phyloP scores from a whole-genome alignment of 352 stramenopile species.

The Pythium periplocum region DNA sequence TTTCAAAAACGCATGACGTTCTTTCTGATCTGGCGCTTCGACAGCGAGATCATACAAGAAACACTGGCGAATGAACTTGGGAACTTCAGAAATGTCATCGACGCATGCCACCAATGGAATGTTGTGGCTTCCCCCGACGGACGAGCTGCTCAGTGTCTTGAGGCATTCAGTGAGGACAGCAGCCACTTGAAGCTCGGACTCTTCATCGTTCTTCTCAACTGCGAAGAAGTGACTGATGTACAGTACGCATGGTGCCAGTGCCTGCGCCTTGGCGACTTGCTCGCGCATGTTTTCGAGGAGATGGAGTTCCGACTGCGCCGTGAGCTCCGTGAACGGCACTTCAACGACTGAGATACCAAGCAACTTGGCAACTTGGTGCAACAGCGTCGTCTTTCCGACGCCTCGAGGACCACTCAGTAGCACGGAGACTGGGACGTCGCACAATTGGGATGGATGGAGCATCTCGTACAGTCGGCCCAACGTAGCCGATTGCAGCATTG shows the following conservation, averaged over 20 bases:
- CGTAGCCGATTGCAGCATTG: conserved; percentile 21
- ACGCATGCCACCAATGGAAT: conserved; percentile 74
- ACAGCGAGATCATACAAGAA: conserved; percentile 77
- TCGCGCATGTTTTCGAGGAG: conserved; percentile 70
- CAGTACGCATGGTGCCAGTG: conserved; percentile 64
- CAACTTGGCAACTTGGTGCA: conserved; percentile 61
- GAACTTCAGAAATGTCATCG: conserved; percentile 71
- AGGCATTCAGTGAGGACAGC: conserved; percentile 65
- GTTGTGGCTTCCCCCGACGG: conserved; percentile 21
- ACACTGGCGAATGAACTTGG: conserved; percentile 75
- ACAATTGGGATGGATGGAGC: conserved; percentile 61
- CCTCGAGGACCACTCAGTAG: conserved; percentile 58
- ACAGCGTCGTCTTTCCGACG: conserved; percentile 65
- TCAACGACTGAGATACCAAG: conserved; percentile 70
- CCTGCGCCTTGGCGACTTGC: conserved; percentile 60
- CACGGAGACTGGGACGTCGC: conserved; percentile 64
- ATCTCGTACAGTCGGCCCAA: conserved; percentile 57
- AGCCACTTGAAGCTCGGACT: conserved; percentile 57
- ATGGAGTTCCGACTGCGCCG: conserved; percentile 61
- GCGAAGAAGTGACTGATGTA: conserved; percentile 79
- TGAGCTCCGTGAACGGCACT: conserved; percentile 74
- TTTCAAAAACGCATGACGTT: conserved; percentile 50
- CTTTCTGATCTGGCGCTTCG: conserved; percentile 48
- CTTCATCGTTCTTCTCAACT: conserved; percentile 74
- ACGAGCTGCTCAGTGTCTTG: conserved; percentile 34